Evolutionary conservation across 306 rosid genomes (phyloP).

Genomic region (Trifolium subterraneum): DNA sequence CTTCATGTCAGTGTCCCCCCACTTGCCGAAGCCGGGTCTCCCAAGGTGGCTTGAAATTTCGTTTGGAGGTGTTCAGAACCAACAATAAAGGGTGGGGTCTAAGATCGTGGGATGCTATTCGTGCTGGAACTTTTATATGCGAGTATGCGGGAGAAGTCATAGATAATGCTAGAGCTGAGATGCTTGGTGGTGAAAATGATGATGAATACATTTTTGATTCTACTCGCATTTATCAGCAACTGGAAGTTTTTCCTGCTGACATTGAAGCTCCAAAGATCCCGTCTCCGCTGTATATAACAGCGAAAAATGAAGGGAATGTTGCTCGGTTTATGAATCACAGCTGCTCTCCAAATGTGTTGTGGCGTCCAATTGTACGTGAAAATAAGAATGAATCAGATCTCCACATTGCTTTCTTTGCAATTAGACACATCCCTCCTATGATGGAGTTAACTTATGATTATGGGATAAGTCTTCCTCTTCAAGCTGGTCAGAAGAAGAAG

Average conservation of each 20-base stretch:
- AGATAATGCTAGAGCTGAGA: slow-evolving; percentile 61
- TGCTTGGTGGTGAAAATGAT: slow-evolving; percentile 68
- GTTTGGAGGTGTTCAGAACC: slow-evolving; percentile 81
- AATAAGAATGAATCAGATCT: slow-evolving; percentile 66
- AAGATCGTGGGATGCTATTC: slow-evolving; percentile 92
- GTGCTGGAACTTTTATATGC: slow-evolving; percentile 83
- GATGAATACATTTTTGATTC: slow-evolving; percentile 82
- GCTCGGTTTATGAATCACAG: slow-evolving; percentile 96
- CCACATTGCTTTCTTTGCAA: slow-evolving; percentile 75
- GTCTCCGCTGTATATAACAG: slow-evolving; percentile 69
- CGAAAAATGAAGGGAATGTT: slow-evolving; percentile 82
- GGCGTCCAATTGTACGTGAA: slow-evolving; percentile 80
- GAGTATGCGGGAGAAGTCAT: slow-evolving; percentile 92
- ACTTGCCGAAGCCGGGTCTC: slow-evolving; percentile 76
- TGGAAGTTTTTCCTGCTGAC: slow-evolving; percentile 74
- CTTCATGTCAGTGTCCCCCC: slow-evolving; percentile 80
- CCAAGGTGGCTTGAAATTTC: slow-evolving; percentile 74
- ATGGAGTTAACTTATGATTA: slow-evolving; percentile 91
- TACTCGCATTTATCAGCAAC: slow-evolving; percentile 66
- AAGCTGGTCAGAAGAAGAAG: slow-evolving; percentile 68
- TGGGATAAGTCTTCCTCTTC: slow-evolving; percentile 66
- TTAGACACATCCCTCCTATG: slow-evolving; percentile 86
- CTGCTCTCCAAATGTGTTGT: slow-evolving; percentile 82
- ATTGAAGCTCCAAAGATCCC: slow-evolving; percentile 69
- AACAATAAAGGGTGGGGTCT: slow-evolving; percentile 91